Percentiles rank a stretch among this genome's conserved stretches.
Conservation (phyloP, 78 protist genomes). For the Trichosphaerium sp. region DNA sequence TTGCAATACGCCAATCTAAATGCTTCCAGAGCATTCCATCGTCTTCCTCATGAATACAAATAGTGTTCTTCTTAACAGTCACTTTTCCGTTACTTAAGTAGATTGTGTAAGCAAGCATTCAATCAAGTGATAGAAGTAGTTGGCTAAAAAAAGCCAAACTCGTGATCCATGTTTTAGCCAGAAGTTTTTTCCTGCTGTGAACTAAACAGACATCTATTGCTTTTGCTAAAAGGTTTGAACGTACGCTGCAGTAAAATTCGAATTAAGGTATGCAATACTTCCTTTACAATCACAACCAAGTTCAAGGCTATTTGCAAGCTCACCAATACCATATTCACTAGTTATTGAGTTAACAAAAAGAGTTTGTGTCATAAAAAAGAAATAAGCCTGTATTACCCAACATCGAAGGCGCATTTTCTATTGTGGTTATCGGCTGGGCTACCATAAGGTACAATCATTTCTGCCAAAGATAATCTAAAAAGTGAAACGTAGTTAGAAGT, state of each 20-base stretch:
- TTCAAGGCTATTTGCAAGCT: not conserved
- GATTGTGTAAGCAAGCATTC: no score
- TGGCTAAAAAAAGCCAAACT: no score
- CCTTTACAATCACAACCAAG: conserved; percentile 2
- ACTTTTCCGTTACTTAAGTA: no score
- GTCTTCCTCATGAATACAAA: conserved; percentile 12
- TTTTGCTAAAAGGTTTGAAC: not conserved
- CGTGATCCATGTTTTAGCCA: no score
- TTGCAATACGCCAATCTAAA: conserved; percentile 1
- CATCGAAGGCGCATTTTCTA: conserved; percentile 4
- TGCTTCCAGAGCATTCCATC: conserved; percentile 10
- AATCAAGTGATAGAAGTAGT: no score
- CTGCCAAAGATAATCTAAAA: not conserved
- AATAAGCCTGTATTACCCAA: not conserved
- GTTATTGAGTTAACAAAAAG: not conserved
- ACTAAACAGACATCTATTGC: no score
- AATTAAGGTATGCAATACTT: not conserved
- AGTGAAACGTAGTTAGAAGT: no score
- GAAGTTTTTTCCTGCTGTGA: no score
- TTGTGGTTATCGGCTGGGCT: not conserved
- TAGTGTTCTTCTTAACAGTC: conserved; percentile 4
- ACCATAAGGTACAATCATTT: conserved; percentile 2
- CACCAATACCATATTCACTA: conserved; percentile 7
- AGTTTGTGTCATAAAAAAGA: not conserved
- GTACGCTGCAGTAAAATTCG: not conserved